Percentiles rank a stretch among this genome's conserved stretches.
These are phyloP conservation scores for Zymoseptoria crescenta DNA, from an alignment of 2,329 filamentous ascomycete species.

Conservation along the genomic window DNA sequence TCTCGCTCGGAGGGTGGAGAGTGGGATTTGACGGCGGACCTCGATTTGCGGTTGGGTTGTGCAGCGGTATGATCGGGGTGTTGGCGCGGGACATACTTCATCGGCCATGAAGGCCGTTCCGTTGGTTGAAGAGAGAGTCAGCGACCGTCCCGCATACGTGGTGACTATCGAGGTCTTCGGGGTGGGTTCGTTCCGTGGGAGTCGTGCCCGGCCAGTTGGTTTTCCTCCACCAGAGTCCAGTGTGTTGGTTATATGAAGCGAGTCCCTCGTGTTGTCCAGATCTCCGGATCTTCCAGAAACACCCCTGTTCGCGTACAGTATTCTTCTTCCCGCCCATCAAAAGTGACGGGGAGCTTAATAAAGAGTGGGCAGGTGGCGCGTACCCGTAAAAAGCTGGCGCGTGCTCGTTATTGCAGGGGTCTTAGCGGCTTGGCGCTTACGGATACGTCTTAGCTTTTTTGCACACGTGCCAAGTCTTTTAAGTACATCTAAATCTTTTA, in stretches of 20 bases:
- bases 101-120: slow-evolving; percentile 33
- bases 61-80: slow-evolving; percentile 48
- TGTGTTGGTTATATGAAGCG: background rate
- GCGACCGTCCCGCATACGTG: background rate
- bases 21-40: slow-evolving; percentile 6
- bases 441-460: no score
- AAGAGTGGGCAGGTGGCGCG: no score
- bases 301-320: background rate
- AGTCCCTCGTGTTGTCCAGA: background rate
- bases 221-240: background rate
- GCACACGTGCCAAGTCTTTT: no score
- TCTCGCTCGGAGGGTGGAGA: slow-evolving; percentile 1
- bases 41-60: slow-evolving; percentile 40
- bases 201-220: background rate
- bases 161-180: background rate
- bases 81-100: slow-evolving; percentile 56
- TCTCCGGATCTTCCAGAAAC: background rate
- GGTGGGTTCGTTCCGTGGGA: background rate
- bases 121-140: background rate
- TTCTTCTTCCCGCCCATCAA: background rate
- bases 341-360: background rate
- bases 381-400: no score
- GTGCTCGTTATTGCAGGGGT: no score
- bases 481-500: no score
- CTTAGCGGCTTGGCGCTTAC: no score